Evolutionary conservation across 2,329 filamentous ascomycete genomes (phyloP).

Genomic region (Fusarium poae): DNA sequence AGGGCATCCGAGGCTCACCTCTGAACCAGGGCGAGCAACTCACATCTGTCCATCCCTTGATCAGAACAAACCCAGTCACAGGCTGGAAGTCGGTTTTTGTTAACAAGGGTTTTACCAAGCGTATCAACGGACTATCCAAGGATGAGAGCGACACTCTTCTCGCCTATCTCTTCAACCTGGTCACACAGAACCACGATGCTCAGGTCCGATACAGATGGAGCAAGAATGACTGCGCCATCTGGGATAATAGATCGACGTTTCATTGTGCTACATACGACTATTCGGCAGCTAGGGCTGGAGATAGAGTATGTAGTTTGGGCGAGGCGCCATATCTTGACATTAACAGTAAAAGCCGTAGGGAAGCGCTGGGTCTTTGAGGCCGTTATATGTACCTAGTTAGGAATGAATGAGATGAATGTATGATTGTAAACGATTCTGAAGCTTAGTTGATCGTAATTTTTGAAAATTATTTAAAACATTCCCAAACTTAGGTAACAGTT

Average conservation of each 20-base stretch:
- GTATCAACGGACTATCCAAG: conserved; percentile 67
- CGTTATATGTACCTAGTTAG: background rate
- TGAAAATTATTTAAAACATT: background rate
- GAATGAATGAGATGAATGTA: background rate
- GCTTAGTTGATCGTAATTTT: background rate
- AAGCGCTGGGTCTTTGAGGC: conserved; percentile 50
- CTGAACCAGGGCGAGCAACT: conserved; percentile 68
- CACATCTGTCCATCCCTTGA: conserved; percentile 64
- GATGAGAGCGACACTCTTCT: conserved; percentile 68
- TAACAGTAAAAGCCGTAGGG: conserved; percentile 55
- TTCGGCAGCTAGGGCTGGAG: conserved; percentile 57
- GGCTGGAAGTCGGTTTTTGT: conserved; percentile 69
- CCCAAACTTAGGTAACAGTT: background rate
- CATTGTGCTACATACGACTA: conserved; percentile 74
- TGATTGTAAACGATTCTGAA: background rate
- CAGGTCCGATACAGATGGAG: conserved; percentile 68
- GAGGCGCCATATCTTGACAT: conserved; percentile 60
- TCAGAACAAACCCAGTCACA: conserved; percentile 72
- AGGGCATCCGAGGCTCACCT: conserved; percentile 64
- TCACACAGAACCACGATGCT: conserved; percentile 68
- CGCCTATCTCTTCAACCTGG: conserved; percentile 61
- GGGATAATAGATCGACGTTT: conserved; percentile 71
- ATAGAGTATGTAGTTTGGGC: conserved; percentile 58
- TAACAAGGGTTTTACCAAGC: conserved; percentile 65
- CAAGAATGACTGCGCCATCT: conserved; percentile 70